These are phyloP conservation scores for Podospora fimiseda DNA, from an alignment of 495 filamentous ascomycete species.

Conservation along the genomic window DNA sequence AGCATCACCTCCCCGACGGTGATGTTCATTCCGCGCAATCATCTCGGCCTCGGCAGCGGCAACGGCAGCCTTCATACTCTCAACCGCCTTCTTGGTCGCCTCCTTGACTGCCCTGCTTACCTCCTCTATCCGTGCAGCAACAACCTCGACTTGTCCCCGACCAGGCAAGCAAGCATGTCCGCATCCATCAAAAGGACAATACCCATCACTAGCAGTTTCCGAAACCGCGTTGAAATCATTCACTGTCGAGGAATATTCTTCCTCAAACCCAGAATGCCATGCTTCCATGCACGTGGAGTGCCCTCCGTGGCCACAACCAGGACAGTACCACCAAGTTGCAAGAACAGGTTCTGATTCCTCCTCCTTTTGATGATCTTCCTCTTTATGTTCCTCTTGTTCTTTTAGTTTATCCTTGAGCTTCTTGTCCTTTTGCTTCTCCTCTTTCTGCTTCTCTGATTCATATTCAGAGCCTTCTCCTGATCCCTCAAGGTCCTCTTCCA, in stretches of 20 bases:
- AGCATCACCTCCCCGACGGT: constrained; percentile 17
- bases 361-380: not conserved
- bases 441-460: not conserved
- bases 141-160: constrained; percentile 47
- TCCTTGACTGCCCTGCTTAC: constrained; percentile 37
- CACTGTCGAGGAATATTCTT: constrained; percentile 5
- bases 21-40: not conserved
- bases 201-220: constrained; percentile 53
- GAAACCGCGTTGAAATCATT: constrained; percentile 26
- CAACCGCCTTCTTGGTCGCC: constrained; percentile 25
- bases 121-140: constrained; percentile 33
- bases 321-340: constrained; percentile 61
- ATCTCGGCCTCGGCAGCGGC: not conserved
- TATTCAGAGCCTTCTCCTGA: too few species aligned
- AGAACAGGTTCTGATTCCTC: constrained; percentile 21
- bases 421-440: not conserved
- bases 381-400: not conserved
- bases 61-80: constrained; percentile 2
- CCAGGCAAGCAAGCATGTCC: constrained; percentile 64
- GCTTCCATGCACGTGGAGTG: constrained; percentile 61
- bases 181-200: constrained; percentile 67
- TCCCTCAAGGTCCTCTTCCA: too few species aligned
- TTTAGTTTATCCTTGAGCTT: not conserved
- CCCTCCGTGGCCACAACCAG: constrained; percentile 69
- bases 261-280: constrained; percentile 49